Percentiles rank a stretch among this genome's conserved stretches.
phyloP scores from a whole-genome alignment of 2,329 filamentous ascomycete species.

The Biscogniauxia sp. region DNA sequence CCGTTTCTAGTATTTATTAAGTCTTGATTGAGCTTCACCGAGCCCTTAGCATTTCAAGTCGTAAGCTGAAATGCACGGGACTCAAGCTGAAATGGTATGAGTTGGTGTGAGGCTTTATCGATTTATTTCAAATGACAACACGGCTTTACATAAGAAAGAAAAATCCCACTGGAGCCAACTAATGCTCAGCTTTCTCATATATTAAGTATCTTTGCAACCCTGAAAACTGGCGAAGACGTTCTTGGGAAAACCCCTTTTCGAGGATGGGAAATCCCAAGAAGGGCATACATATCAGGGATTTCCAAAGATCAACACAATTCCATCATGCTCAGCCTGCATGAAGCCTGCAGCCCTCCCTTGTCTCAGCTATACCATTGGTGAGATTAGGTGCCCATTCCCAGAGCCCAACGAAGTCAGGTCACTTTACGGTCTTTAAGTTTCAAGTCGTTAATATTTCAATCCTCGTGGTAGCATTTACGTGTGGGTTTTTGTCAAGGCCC shows the following conservation, averaged over 20 bases:
- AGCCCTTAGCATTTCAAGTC: not conserved
- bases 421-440: not conserved
- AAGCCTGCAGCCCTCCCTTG: not conserved
- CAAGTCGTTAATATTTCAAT: not conserved
- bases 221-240: not conserved
- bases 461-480: no score
- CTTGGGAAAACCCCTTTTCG: not conserved
- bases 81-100: not conserved
- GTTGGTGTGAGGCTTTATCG: not conserved
- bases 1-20: not conserved
- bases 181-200: not conserved
- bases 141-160: not conserved
- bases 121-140: not conserved
- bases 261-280: not conserved
- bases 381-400: not conserved
- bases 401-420: not conserved
- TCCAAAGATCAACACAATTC: not conserved
- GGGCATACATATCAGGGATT: not conserved
- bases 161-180: not conserved
- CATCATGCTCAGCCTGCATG: not conserved
- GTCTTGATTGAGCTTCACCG: not conserved
- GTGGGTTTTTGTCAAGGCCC: no score
- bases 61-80: not conserved
- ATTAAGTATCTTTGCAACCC: not conserved
- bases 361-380: not conserved